These are phyloP conservation scores for Fusarium caatingaense DNA, from an alignment of 2,329 filamentous ascomycete species.

Conservation along the genomic window DNA sequence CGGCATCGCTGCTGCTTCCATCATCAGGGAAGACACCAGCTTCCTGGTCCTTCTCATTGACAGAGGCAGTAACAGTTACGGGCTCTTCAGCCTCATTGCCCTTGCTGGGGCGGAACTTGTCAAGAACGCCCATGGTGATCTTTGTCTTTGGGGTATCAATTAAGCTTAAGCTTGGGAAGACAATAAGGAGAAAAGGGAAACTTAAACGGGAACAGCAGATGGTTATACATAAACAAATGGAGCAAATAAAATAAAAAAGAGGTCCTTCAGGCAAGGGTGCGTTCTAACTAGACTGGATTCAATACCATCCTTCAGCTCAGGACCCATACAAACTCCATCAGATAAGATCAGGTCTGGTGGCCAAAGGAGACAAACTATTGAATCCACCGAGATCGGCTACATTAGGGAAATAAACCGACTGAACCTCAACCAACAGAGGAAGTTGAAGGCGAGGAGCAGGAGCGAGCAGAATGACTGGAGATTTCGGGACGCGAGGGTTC, in stretches of 20 bases:
- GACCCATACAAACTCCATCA: conserved; percentile 37
- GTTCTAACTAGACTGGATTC: conserved; percentile 11
- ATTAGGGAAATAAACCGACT: conserved; percentile 1
- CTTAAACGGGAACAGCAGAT: neutral
- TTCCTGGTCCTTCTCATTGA: conserved; percentile 35
- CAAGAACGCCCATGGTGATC: conserved; percentile 34
- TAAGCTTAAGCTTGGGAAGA: conserved; percentile 24
- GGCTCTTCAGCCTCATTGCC: conserved; percentile 22
- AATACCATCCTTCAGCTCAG: neutral
- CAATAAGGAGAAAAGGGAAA: conserved; percentile 16
- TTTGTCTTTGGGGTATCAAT: conserved; percentile 9
- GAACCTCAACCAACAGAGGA: neutral
- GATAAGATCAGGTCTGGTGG: conserved; percentile 41
- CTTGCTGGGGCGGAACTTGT: conserved; percentile 33
- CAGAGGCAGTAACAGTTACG: conserved; percentile 21
- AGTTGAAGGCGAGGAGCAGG: neutral
- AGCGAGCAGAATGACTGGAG: neutral
- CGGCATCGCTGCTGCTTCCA: conserved; percentile 23
- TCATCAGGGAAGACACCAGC: conserved; percentile 19
- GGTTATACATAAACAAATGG: conserved; percentile 14
- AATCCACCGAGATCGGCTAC: conserved; percentile 34
- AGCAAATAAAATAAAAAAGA: conserved; percentile 17
- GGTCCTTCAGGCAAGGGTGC: conserved; percentile 9
- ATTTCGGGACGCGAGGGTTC: conserved; percentile 20
- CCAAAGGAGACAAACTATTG: conserved; percentile 1